A percentile compares a stretch with the other conserved stretches of the same genome.
phyloP scores from a whole-genome alignment of 208 protist species.

The Acanthamoeba triangularis region DNA sequence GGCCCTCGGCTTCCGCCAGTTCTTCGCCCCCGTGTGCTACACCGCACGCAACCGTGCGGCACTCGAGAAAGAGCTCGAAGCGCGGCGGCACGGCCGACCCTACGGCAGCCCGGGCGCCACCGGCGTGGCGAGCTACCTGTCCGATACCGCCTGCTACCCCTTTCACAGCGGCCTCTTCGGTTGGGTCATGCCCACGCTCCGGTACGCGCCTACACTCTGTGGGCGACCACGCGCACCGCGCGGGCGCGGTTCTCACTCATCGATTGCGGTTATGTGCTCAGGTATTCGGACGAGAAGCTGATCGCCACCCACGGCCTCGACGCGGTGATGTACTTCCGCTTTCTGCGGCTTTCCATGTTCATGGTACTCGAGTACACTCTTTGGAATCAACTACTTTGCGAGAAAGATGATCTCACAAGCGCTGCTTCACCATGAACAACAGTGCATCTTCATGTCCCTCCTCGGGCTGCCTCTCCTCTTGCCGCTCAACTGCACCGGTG shows the following conservation, averaged over 20 bases:
- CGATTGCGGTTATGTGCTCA: neutral
- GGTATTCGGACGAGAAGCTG: constrained; percentile 57
- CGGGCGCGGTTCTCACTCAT: neutral
- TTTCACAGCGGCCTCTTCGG: constrained; percentile 42
- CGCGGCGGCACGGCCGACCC: neutral
- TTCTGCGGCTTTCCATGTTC: neutral
- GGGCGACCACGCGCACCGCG: neutral
- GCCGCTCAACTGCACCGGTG: constrained; percentile 3
- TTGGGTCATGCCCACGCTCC: constrained; percentile 11
- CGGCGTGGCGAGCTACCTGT: neutral
- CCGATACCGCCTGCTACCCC: constrained; percentile 34
- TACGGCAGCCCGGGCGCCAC: constrained; percentile 1
- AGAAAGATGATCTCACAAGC: too few relatives aligned
- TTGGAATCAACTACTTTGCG: too few relatives aligned
- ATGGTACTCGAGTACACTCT: neutral
- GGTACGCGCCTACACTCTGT: neutral
- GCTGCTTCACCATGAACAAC: neutral
- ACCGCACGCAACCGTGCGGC: neutral
- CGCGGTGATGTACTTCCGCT: constrained; percentile 63
- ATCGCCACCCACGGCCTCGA: constrained; percentile 18
- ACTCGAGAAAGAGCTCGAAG: neutral
- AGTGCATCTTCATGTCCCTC: constrained; percentile 45
- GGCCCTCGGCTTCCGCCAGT: neutral
- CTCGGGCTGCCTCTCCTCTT: constrained; percentile 18
- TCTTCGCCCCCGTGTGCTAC: constrained; percentile 61